Percentiles rank a stretch among this genome's conserved stretches.
Conservation (phyloP, 306 rosid genomes). For the Prunus armeniaca region DNA sequence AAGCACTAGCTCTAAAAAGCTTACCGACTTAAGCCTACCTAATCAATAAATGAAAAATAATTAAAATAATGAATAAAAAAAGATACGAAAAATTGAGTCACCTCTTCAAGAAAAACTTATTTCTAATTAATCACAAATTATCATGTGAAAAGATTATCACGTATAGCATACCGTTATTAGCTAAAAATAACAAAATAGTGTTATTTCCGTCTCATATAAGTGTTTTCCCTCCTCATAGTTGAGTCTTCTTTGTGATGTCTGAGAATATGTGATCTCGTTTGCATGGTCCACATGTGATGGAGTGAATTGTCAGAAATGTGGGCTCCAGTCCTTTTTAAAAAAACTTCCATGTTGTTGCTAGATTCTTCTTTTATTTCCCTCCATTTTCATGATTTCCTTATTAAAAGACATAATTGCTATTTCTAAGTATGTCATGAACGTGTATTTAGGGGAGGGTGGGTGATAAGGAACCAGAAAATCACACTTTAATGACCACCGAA, state of each 20-base stretch:
- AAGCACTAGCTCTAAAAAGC: neutral
- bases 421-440: neutral
- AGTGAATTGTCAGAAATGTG: slow-evolving; percentile 41
- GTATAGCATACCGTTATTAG: fast-evolving
- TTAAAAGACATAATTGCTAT: neutral
- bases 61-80: neutral
- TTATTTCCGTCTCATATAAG: fast-evolving
- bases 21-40: neutral
- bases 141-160: fast-evolving
- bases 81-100: too few relatives aligned
- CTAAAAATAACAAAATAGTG: fast-evolving
- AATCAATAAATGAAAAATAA: neutral
- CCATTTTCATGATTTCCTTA: neutral
- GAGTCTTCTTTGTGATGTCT: neutral
- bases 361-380: neutral
- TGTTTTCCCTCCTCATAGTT: too few relatives aligned
- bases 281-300: slow-evolving; percentile 35
- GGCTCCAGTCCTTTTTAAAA: neutral
- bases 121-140: fast-evolving
- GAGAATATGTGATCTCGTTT: neutral
- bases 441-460: neutral
- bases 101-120: too few relatives aligned
- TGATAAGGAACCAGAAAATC: neutral
- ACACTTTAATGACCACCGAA: neutral
- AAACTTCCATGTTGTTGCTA: neutral